Evolutionary conservation across 2,329 filamentous ascomycete species (phyloP), one percentile per base, ranked within the genome.

Genomic region (Penicillium sp.): DNA sequence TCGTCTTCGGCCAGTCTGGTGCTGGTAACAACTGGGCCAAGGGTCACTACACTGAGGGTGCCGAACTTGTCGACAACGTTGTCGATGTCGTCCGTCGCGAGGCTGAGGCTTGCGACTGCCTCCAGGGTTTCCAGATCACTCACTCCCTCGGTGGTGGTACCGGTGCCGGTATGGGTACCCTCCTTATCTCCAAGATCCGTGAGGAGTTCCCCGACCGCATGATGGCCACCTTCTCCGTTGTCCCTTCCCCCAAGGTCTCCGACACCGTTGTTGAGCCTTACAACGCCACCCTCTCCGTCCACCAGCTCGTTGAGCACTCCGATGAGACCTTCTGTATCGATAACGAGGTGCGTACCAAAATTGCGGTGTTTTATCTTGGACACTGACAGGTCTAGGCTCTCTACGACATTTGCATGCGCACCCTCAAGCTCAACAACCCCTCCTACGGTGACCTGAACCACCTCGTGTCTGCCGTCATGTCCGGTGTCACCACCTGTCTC

Each of bases 11-110:
- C 75, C 95, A 98, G 86, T 98, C 95, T 75, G 94, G 95, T 88
- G 95, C 95, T 81, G 95, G 95, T 85, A 99, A 99, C 92, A 98
- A 98, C 90, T 99, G 95, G 95, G 95, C 95, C 83, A 99, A 98
- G 90, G 95, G 95, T 85, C 95, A 99, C 83, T 99, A 99, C 89
- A 99, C 95, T 70, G 95, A 99, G 86, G 95, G 95, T 89, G 95
- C 95, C 73, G 95, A 99, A 86, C 89, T 98, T 68, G 95, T 99
- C 73, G 95, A 99, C 86, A 88, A 97, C 78, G 95, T 99, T 73
- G 89, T 99, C 73, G 95, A 98, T 80, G 95, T 99, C 71, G 94
- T 99, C 79, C 95, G 95, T 80, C 94, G 95, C 76, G 95, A 99
- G 88, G 94, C 95, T 72, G 95, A 99, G 85, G 92, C 91, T 81